Evolutionary conservation across 192 early-diverging fungal genomes (phyloP).

Genomic region (Mortierella hygrophila): DNA sequence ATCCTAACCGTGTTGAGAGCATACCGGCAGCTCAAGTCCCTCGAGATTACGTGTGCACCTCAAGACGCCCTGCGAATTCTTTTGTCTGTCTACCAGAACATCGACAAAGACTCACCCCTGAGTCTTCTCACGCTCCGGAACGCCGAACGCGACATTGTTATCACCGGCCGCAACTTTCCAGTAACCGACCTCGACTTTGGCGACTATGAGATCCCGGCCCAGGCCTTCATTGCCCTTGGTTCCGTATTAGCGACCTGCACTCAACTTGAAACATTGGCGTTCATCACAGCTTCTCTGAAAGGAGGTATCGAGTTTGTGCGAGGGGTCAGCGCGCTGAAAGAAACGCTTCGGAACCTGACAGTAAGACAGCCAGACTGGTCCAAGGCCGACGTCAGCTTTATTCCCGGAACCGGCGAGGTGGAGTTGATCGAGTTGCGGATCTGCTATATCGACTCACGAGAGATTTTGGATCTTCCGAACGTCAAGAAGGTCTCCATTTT

Average conservation of each 20-base stretch:
- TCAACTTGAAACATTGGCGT: background rate
- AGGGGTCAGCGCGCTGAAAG: background rate
- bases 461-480: background rate
- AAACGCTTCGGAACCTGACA: background rate
- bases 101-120: background rate
- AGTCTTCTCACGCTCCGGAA: background rate
- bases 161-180: background rate
- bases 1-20: background rate
- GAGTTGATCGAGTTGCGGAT: background rate
- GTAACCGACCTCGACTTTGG: background rate
- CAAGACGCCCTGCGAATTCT: background rate
- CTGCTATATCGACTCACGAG: background rate
- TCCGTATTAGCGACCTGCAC: background rate
- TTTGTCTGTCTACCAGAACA: background rate
- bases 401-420: background rate
- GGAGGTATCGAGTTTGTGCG: background rate
- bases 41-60: background rate
- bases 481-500: background rate
- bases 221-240: background rate
- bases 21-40: background rate
- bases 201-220: background rate
- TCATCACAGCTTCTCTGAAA: background rate
- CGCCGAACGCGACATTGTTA: background rate
- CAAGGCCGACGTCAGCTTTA: background rate
- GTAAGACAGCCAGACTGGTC: background rate